Evolutionary conservation across 2,329 filamentous ascomycete species (phyloP), one percentile per base, ranked within the genome.

Genomic region (Sarocladium strictum): DNA sequence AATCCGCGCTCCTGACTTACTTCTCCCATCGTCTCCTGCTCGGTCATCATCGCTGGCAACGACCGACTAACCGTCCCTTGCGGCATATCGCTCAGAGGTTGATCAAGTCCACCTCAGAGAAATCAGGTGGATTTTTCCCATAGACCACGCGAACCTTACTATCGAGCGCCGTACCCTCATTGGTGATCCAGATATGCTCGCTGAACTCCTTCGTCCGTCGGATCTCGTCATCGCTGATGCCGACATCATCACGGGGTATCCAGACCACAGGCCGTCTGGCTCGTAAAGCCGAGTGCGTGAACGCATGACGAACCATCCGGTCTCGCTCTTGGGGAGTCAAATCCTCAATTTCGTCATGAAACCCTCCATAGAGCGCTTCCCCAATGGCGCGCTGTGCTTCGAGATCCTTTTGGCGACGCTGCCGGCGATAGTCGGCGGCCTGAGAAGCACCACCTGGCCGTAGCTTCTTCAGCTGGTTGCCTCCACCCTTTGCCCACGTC

Each of bases 341-440:
- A 66, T 99, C 94, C 68, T 97, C 93, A 59, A 99, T 86, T 74
- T 96, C 92, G 64, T 97, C 93, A 60, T 93, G 86, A 63, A 92
- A 89, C 3, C 89, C 89, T 21, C 89, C 86, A 68, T 92, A 99
- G 2, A 97, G 77, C 2, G 91, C 87, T 50, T 91, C 86, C 6
- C 87, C 88, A 24, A 93, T 87, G 2, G 81, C 79, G 32, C 75
- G 81, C 69, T 93, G 89, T 1, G 83, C 81, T 68, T 94, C 89
- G 2, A 89, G 70, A 61, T 92, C 87, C 57, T 76, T 77, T 58
- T 74, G 70, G 3, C 76, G 76, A 55, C 78, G 77, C 26, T 74
- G 60, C 19, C 68, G 67, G 23, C 80, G 70, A 61, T 78, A 81
- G n/a, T 72, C 66, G 1, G 75, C 69, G 0, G 79, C 77, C 14